Evolutionary conservation across 805 yeast genomes (phyloP), one percentile per base, ranked within the genome.

Genomic region (Candida bentonensis): DNA sequence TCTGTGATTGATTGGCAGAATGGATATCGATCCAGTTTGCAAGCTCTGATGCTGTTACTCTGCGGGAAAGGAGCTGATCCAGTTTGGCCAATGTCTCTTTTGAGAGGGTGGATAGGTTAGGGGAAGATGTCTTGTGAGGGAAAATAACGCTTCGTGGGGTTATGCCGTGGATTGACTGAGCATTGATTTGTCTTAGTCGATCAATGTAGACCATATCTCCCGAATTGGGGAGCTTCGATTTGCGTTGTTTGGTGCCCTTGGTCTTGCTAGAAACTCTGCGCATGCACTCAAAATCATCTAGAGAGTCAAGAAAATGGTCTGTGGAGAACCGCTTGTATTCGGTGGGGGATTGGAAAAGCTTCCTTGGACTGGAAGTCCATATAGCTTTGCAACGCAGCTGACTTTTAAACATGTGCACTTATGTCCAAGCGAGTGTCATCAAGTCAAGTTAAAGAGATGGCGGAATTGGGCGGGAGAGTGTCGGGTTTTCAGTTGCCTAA

Each of bases 381-480:
- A 25, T 25, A 11, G 17, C 36, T 30, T 30, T 30, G 17, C 20
- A 9, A 9, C 36, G 7, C 5, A 30, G 7, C 20, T 30, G 36
- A 17, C 7, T 30, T 15, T 30, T 30, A 13, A 30, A 9, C 36
- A 30, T 30, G 7, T 25, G 27, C 7, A 9, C 7, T 9, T 7
- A 9, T 13, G 27, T 25, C 7, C 27, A 13, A 25, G 7, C 11
- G 27, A 25, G 27, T 13, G 27, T 7, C 13, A n/a, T n/a, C n/a
- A n/a, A n/a, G n/a, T n/a, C n/a, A n/a, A n/a, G n/a, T 42, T 42
- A 28, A 42, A 17, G 22, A 42, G 39, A 23, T 34, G 26, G 34
- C 42, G 34, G 36, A 43, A 43, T 39, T 33, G 45, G n/a, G 45
- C 34, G 42, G 26, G 39, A 22, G 23, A 33, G 23, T 17, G 23